Evolutionary conservation across 768 basidiomycete genomes (phyloP).

Genomic region (Leccinum broughii): DNA sequence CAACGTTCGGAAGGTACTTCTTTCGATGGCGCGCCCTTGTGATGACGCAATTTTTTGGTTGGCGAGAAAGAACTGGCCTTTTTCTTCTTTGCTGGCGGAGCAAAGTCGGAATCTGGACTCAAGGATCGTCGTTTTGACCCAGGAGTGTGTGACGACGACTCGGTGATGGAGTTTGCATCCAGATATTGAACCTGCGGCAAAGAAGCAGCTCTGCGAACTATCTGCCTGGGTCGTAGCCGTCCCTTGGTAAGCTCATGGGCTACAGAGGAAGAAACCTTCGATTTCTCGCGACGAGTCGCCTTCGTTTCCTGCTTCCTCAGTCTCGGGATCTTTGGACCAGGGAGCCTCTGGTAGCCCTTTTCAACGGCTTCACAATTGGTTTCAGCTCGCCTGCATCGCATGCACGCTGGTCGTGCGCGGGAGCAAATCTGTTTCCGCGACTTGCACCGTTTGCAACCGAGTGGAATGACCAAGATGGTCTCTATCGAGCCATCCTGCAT

Average conservation of each 20-base stretch:
- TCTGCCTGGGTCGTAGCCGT: neutral
- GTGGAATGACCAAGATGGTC: constrained; percentile 26
- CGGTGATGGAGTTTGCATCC: neutral
- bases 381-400: constrained; percentile 20
- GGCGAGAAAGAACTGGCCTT: neutral
- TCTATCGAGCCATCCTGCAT: constrained; percentile 8
- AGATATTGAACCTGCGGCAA: neutral
- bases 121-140: constrained; percentile 17
- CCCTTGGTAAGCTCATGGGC: neutral
- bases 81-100: constrained; percentile 12
- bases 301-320: neutral
- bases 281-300: neutral
- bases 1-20: constrained; percentile 1
- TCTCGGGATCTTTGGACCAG: constrained; percentile 20
- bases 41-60: neutral
- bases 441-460: constrained; percentile 20
- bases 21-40: neutral
- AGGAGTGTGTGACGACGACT: neutral
- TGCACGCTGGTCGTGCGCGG: constrained; percentile 26
- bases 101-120: constrained; percentile 10
- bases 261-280: neutral
- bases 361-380: neutral
- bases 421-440: constrained; percentile 21
- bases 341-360: constrained; percentile 25
- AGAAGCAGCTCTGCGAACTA: neutral